These are phyloP conservation scores for Sindora glabra DNA, from an alignment of 306 rosid genomes.

Conservation along the genomic window DNA sequence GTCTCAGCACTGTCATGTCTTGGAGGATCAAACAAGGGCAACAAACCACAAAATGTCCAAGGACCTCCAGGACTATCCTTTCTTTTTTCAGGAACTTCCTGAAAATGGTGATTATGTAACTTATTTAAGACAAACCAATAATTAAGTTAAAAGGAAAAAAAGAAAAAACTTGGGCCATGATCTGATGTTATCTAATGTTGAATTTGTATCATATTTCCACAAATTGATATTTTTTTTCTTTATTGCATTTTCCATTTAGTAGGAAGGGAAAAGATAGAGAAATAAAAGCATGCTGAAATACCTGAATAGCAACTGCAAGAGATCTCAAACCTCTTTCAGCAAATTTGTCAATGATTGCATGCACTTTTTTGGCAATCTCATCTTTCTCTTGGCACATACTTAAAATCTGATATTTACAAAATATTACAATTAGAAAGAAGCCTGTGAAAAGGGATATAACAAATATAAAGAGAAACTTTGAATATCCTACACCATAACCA, in stretches of 20 bases:
- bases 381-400: slow-evolving; percentile 57
- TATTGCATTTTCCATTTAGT: no score
- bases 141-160: no score
- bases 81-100: slow-evolving; percentile 70
- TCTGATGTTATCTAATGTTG: no score
- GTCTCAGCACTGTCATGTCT: slow-evolving; percentile 93
- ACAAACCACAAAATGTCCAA: slow-evolving; percentile 77
- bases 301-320: slow-evolving; percentile 82
- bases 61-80: slow-evolving; percentile 75
- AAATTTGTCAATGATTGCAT: slow-evolving; percentile 70
- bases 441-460: slow-evolving; percentile 21
- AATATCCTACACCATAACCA: not conserved
- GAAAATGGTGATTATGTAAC: slow-evolving; percentile 8
- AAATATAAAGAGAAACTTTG: not conserved
- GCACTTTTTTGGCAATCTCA: slow-evolving; percentile 57
- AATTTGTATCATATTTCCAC: no score
- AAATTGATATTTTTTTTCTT: no score
- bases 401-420: slow-evolving; percentile 49
- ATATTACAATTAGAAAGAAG: not conserved
- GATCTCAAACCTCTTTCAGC: slow-evolving; percentile 89
- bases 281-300: slow-evolving; percentile 14
- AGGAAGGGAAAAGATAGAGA: not conserved
- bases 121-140: slow-evolving; percentile 1
- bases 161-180: no score
- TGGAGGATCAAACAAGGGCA: slow-evolving; percentile 90